Base-by-base conservation (phyloP, 768 basidiomycete genomes). In the Boletus vinaceobasis region DNA sequence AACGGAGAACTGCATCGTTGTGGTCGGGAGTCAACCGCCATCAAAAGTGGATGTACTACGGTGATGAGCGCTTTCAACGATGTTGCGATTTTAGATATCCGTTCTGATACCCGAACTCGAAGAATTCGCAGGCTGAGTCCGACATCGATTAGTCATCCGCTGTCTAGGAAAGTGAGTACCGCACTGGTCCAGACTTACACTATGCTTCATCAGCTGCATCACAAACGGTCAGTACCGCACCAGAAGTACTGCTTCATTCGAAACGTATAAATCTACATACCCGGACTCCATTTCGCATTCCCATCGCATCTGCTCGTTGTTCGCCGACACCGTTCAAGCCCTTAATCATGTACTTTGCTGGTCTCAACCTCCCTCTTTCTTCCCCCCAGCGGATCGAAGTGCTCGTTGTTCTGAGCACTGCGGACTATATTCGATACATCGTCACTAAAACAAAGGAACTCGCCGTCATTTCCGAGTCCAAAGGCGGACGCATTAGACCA, bases 401-500 rank as follows among this genome's bases (percentile, higher is more conserved):
- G 17, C 42, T 65, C 19, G 53, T 66, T 4, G 49, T 58, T 11
- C 15, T 58, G 38, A 58, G 44, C 35, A 62, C 65, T 9, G 47
- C 26, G 6, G 50, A 58, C 13, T 60, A 45, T 11, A 2, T 62
- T 33, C 39, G 55, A 29, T 2, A 39, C 46, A 33, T 1, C 33
- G 23, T 52, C 26, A 0, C 17, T 42, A 33, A 15, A 15, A 23
- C 38, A 0, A 57, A 29, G 39, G 5, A 4, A 7, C 10, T 29
- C 7, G 47, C 48, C 1, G 29, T 35, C 33, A 1, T 52, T 5
- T 52, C 61, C 37, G 42, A 57, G 36, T 51, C 47, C 11, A 53
- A 56, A 43, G 57, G 48, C 32, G 68, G 66, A 2, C 53, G 49
- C 4, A 51, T 71, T 5, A 47, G 57, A 21, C 37, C 58, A 9